Percentiles rank a stretch among this genome's conserved stretches.
Evolutionary conservation across 345 rosid genomes (phyloP).

Genomic region (Sapria himalayana): DNA sequence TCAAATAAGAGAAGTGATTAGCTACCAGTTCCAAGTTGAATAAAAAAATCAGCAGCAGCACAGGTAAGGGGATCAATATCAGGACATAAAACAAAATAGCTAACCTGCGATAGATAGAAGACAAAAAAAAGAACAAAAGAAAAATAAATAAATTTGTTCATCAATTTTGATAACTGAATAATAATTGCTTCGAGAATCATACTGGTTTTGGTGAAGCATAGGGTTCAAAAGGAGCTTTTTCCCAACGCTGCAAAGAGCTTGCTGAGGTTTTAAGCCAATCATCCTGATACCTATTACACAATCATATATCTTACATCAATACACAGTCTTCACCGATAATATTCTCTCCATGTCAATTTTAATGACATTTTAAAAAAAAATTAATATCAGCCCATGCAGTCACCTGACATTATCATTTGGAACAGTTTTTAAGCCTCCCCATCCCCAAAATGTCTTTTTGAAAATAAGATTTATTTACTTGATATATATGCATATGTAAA

Average conservation of each 20-base stretch:
- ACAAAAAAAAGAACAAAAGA: slow-evolving; percentile 3
- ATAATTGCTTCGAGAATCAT: slow-evolving; percentile 13
- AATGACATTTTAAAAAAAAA: too few species aligned
- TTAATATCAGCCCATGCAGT: too few species aligned
- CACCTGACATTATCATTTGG: too few species aligned
- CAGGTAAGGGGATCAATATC: slow-evolving; percentile 85
- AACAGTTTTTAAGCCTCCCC: too few species aligned
- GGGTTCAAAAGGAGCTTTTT: slow-evolving; percentile 96
- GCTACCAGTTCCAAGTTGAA: slow-evolving; percentile 91
- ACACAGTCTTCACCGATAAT: too few species aligned
- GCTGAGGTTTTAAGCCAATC: slow-evolving; percentile 94
- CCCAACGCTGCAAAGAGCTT: slow-evolving; percentile 73
- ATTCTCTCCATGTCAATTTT: too few species aligned
- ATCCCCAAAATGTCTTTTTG: too few species aligned
- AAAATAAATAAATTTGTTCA: slow-evolving; percentile 2
- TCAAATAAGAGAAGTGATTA: too few species aligned
- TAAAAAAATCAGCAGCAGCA: slow-evolving; percentile 89
- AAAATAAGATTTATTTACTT: too few species aligned
- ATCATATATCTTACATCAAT: too few species aligned
- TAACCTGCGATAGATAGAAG: slow-evolving; percentile 35
- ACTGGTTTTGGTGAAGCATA: slow-evolving; percentile 75
- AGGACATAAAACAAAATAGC: slow-evolving; percentile 73
- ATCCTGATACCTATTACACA: slow-evolving; percentile 66
- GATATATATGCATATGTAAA: too few species aligned
- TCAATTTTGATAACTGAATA: background rate